Percentiles rank a stretch among this genome's conserved stretches.
Conservation (phyloP, 2,329 filamentous ascomycete species). For the Cordyceps fumosorosea region DNA sequence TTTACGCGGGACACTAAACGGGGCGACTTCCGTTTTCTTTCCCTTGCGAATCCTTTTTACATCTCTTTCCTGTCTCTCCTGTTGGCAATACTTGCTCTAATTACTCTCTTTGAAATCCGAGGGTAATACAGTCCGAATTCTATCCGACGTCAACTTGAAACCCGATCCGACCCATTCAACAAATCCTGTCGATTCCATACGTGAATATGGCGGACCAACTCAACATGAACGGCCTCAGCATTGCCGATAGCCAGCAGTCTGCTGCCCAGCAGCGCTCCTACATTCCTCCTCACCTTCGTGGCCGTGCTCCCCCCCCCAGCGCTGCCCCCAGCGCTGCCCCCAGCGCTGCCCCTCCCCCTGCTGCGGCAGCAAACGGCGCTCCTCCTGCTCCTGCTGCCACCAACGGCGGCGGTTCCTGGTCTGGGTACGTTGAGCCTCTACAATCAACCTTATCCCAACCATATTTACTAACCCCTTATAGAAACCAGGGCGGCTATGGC, state of each 20-base stretch:
- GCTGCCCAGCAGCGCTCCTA: slow-evolving; percentile 54
- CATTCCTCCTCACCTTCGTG: slow-evolving; percentile 79
- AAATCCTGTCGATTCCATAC: slow-evolving; percentile 18
- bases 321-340: slow-evolving; percentile 12
- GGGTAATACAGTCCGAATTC: slow-evolving; percentile 19
- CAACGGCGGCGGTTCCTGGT: slow-evolving; percentile 52
- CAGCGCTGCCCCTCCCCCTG: slow-evolving; percentile 15
- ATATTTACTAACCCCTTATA: slow-evolving; percentile 17
- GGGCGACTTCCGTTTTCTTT: slow-evolving; percentile 27
- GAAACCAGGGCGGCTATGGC: slow-evolving; percentile 22
- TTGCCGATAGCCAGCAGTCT: slow-evolving; percentile 38
- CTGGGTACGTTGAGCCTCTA: slow-evolving; percentile 33
- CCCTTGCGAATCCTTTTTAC: slow-evolving; percentile 7
- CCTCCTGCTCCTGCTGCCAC: slow-evolving; percentile 26
- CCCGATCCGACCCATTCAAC: slow-evolving; percentile 14
- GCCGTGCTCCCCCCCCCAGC: slow-evolving; percentile 42
- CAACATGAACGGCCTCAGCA: slow-evolving; percentile 69
- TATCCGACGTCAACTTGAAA: slow-evolving; percentile 1
- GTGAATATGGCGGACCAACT: slow-evolving; percentile 73
- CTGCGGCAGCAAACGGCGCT: slow-evolving; percentile 12
- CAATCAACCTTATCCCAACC: not conserved
- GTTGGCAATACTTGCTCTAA: slow-evolving; percentile 21
- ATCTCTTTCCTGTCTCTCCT: slow-evolving; percentile 12
- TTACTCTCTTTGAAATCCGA: slow-evolving; percentile 25
- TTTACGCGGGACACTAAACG: slow-evolving; percentile 27